A percentile compares a stretch with the other conserved stretches of the same genome.
These are phyloP conservation scores for Dictyostelium gargantuum DNA, from an alignment of 208 protist species.

Conservation along the genomic window DNA sequence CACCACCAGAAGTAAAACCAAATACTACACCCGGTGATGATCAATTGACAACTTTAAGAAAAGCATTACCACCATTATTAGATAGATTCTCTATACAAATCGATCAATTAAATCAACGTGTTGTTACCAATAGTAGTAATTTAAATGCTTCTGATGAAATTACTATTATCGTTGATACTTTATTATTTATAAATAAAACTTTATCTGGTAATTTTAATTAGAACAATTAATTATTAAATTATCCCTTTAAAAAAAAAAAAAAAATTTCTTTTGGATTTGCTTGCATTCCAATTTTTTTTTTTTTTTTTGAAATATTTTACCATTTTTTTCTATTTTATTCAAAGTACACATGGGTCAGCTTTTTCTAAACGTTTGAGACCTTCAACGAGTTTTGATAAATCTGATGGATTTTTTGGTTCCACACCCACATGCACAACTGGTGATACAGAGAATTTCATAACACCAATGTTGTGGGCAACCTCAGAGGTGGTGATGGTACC, in stretches of 20 bases:
- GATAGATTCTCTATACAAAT: slow-evolving; percentile 18
- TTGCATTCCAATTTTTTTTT: no score
- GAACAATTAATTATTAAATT: no score
- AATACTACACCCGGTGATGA: not conserved
- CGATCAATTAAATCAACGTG: not conserved
- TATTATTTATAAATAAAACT: slow-evolving; percentile 55
- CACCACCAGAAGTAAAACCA: not conserved
- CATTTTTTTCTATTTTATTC: no score
- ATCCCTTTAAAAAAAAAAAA: no score
- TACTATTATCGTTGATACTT: slow-evolving; percentile 7
- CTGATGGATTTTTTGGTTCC: slow-evolving; percentile 93
- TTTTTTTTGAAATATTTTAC: no score
- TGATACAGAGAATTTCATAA: slow-evolving; percentile 99
- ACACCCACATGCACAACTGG: slow-evolving; percentile 98
- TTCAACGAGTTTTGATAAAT: slow-evolving; percentile 97
- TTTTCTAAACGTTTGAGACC: slow-evolving; percentile 97
- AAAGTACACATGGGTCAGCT: slow-evolving; percentile 96
- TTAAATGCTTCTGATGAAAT: not conserved
- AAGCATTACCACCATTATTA: not conserved
- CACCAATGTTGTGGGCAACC: slow-evolving; percentile 86
- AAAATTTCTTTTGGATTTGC: no score
- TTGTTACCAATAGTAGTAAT: not conserved
- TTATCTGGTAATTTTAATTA: not conserved
- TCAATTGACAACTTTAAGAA: slow-evolving; percentile 29
- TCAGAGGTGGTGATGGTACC: slow-evolving; percentile 95